Evolutionary conservation across 2,329 filamentous ascomycete species (phyloP), one percentile per base, ranked within the genome.

Genomic region (Chaetomiaceae sp.): DNA sequence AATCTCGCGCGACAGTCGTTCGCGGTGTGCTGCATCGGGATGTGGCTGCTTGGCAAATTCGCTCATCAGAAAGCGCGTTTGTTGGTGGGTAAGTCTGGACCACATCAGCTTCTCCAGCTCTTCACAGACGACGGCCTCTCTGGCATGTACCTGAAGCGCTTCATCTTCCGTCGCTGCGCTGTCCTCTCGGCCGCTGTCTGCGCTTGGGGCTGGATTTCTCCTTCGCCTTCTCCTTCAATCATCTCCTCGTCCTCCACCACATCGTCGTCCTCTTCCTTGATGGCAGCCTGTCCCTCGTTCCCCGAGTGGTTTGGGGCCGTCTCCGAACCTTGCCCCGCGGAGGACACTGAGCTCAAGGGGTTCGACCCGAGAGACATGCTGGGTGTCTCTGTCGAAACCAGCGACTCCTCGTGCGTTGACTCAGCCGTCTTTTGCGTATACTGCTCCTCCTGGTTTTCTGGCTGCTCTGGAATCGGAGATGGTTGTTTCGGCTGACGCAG

Each of bases 1-100:
- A 37, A 97, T 96, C 63, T 96, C 88, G 53, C 85, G 75, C 4
- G 90, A 91, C 30, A 97, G 73, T 38, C 88, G 78, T 63, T 95
- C 90, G 52, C 90, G 78, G 65, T 95, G 89, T 38, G 87, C 86
- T 33, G 90, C 90, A 68, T 97, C 90, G 7, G 90, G 90, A 63
- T 96, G 90, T 19, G 90, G 88, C 63, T 97, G 89, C 58, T 93
- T 89, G 47, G 89, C 86, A 61, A 96, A 97, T 64, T 97, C 90
- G 67, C 88, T 95, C 88, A 95, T 95, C 47, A 97, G 72, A 60
- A 95, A 97, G 12, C 91, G 83, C n/a, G 91, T 96, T 73, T 97
- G 91, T 59, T 93, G 91, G 65, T 96, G 90, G 1, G 90, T 95
- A 54, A 97, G 81, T 56, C 90, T 94, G 14, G 6, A 11, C 6